Evolutionary conservation across 192 early-diverging fungal species (phyloP).

Genomic region (Anaeromyces robustus): DNA sequence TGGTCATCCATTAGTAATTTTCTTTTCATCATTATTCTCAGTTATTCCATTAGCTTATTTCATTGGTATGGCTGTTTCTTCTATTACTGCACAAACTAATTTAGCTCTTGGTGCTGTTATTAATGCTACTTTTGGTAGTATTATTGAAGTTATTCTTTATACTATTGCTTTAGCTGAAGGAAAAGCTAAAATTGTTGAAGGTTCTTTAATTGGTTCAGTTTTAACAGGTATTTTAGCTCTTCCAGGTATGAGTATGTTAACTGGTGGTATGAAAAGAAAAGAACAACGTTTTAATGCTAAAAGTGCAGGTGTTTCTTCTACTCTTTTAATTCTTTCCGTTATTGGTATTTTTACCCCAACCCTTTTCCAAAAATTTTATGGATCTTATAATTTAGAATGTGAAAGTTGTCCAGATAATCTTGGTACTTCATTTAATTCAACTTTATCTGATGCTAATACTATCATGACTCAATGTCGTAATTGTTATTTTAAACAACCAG

Average conservation of each 20-base stretch:
- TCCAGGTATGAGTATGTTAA: constrained; percentile 89
- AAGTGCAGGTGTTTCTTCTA: constrained; percentile 86
- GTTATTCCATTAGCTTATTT: constrained; percentile 88
- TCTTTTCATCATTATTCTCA: constrained; percentile 51
- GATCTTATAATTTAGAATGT: constrained; percentile 39
- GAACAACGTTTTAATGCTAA: constrained; percentile 92
- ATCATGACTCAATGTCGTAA: constrained; percentile 22
- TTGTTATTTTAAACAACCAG: constrained; percentile 44
- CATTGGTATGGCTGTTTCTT: constrained; percentile 93
- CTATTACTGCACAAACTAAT: constrained; percentile 82
- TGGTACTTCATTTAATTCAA: constrained; percentile 3
- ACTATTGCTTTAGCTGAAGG: constrained; percentile 74
- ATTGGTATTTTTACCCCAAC: constrained; percentile 89
- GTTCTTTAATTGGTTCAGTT: constrained; percentile 80
- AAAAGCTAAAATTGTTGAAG: constrained; percentile 74
- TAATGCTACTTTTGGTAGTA: constrained; percentile 85
- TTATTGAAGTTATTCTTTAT: constrained; percentile 92
- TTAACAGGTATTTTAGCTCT: constrained; percentile 75
- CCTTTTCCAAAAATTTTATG: constrained; percentile 84
- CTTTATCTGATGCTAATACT: background rate
- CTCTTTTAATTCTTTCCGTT: constrained; percentile 85
- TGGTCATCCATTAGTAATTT: constrained; percentile 38
- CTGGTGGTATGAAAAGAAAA: constrained; percentile 74
- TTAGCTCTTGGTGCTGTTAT: constrained; percentile 86
- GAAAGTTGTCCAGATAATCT: constrained; percentile 17